Base-by-base conservation (phyloP, 1,139 yeast species). In the Yamadazyma friedrichii region DNA sequence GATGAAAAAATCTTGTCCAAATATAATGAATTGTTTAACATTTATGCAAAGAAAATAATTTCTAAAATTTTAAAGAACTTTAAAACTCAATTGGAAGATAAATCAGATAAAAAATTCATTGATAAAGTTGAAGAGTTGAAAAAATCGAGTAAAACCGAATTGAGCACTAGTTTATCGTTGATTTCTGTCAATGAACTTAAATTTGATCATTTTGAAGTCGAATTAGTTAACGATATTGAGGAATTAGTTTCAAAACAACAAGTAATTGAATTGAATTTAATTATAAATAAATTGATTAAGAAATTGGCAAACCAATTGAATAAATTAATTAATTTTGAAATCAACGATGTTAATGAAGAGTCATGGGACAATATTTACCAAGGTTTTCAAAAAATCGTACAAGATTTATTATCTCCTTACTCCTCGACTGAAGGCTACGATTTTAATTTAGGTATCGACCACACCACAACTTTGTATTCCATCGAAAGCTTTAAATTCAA, bases 331-430 rank as follows among this genome's bases (percentile, higher is more conserved):
- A 52, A 63, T 26, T 68, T 65, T 31, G 65, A 70, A 33, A 53
- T 78, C 12, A 56, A 62, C 20, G 59, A 65, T 16, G 84, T 88
- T 4, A 59, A 66, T 5, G 67, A 57, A 0, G 61, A 66, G 5
- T 66, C 82, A 4, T 88, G 96, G 96, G 86, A 82, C 50, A 61
- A 65, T 35, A 70, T 84, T 16, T 52, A 76, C 44, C 58, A 51
- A 1, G 66, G 66, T 32, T 85, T 88, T 60, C 63, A 74, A 9
- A 45, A 53, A 1, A 61, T 76, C 3, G 52, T 74, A 11, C 52
- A 56, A 1, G 61, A 54, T 2, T 57, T 49, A 3, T 49, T 58
- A 29, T 28, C 28, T 3, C 55, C 54, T 34, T 64, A 58, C 44
- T 59, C 44, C 34, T 4, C 24, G 5, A 17, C 24, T 15, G 58